Conservation (phyloP, 148 eudicot genomes). For the Drosera capensis region DNA sequence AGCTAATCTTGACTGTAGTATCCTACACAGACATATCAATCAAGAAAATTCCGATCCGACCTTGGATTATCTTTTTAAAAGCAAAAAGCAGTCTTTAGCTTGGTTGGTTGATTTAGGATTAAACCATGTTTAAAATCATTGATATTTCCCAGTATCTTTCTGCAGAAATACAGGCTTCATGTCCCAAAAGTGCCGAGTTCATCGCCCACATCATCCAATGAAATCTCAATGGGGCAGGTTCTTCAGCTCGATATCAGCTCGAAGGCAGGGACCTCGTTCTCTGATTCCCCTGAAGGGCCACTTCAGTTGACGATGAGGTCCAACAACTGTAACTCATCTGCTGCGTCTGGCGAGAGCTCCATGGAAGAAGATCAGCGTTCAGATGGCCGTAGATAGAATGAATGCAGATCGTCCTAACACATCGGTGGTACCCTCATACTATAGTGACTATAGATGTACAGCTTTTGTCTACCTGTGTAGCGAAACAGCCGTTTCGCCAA, state of each 20-base stretch:
- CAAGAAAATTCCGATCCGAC: too few species aligned
- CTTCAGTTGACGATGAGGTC: conserved; percentile 3
- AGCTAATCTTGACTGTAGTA: too few species aligned
- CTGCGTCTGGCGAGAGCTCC: background rate
- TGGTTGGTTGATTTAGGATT: too few species aligned
- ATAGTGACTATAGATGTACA: too few species aligned
- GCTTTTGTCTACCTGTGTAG: too few species aligned
- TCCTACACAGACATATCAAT: too few species aligned
- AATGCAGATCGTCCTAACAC: background rate
- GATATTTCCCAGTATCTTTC: too few species aligned
- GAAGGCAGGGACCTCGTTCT: background rate
- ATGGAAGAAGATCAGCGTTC: conserved; percentile 1
- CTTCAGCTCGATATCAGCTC: conserved; percentile 1
- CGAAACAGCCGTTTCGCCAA: too few species aligned
- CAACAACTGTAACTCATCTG: background rate
- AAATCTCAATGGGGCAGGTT: background rate
- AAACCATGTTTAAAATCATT: too few species aligned
- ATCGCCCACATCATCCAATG: background rate
- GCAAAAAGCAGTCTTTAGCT: too few species aligned
- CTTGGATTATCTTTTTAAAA: too few species aligned
- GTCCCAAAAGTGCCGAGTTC: conserved; percentile 18
- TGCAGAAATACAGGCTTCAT: conserved; percentile 53
- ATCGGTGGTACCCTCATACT: too few species aligned
- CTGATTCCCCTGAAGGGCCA: conserved; percentile 2
- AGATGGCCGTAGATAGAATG: background rate